phyloP scores from a whole-genome alignment of 106 monocot species.

The Iris macrosiphon region DNA sequence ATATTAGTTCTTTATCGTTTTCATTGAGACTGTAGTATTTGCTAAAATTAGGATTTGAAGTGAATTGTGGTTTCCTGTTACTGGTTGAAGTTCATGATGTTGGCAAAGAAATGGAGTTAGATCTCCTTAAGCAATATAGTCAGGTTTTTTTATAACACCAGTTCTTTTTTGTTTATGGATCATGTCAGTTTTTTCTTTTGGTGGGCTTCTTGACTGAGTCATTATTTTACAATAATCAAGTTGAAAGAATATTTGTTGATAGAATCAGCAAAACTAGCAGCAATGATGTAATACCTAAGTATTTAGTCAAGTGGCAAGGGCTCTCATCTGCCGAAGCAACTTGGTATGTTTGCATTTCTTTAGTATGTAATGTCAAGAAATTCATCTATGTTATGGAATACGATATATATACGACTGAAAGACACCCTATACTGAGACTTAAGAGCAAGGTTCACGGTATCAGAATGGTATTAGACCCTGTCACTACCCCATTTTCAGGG shows the following conservation, averaged over 20 bases:
- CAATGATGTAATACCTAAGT: constrained; percentile 85
- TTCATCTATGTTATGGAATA: no score
- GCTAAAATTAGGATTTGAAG: constrained; percentile 1
- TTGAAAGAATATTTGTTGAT: constrained; percentile 95
- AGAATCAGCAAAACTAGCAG: constrained; percentile 60
- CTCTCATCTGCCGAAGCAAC: constrained; percentile 99
- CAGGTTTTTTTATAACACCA: constrained; percentile 48
- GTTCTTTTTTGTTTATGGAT: neutral
- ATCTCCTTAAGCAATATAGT: constrained; percentile 92
- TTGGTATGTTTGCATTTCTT: constrained; percentile 75
- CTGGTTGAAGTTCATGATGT: constrained; percentile 99
- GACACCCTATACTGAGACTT: no score
- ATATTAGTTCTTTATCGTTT: no score
- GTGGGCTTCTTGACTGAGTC: constrained; percentile 3
- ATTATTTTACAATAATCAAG: constrained; percentile 31
- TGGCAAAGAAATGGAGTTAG: constrained; percentile 96
- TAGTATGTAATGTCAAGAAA: no score
- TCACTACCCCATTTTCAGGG: no score
- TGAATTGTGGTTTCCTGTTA: constrained; percentile 4
- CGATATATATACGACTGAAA: no score
- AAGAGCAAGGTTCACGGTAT: no score
- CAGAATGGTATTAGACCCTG: no score
- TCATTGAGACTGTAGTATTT: no score
- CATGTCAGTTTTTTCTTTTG: constrained; percentile 4
- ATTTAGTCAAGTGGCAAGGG: constrained; percentile 98